Conservation (phyloP, 768 basidiomycete species). For the Pilatotrama ljubarskyi region DNA sequence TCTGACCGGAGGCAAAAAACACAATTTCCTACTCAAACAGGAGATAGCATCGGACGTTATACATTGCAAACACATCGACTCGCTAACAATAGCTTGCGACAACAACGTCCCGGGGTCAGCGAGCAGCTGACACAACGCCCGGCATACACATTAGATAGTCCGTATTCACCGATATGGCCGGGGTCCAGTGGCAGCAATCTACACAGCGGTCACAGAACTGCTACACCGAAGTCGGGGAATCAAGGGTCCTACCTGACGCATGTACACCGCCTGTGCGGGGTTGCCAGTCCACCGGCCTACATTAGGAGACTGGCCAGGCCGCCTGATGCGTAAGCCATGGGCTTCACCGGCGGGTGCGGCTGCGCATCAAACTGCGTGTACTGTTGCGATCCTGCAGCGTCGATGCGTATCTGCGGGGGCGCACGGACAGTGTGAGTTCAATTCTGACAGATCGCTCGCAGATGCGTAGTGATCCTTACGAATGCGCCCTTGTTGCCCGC, state of each 20-base stretch:
- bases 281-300: conserved; percentile 37
- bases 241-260: no score
- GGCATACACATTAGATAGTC: background rate
- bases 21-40: background rate
- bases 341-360: conserved; percentile 86
- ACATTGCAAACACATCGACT: background rate
- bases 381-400: conserved; percentile 67
- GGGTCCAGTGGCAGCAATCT: no score
- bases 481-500: conserved; percentile 91
- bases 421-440: background rate
- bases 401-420: conserved; percentile 69
- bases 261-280: background rate
- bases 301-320: conserved; percentile 71
- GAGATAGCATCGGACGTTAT: background rate
- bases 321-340: conserved; percentile 85
- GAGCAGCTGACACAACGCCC: no score
- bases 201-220: no score
- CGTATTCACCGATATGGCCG: no score
- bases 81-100: background rate
- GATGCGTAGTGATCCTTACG: conserved; percentile 45
- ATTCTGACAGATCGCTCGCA: background rate
- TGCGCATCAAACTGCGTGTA: conserved; percentile 85
- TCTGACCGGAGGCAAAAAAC: background rate
- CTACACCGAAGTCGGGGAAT: no score
- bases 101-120: background rate